phyloP scores from a whole-genome alignment of 176 grass and related monocot genomes.

The Triticum aestivum region IWGSC_CS_RefSeq_v2.1 NC_057813.1:91205929-91206428 shows the following conservation, averaged over 20 bases:
- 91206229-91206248: not conserved
- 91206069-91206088: not conserved
- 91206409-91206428: not conserved
- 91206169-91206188: not conserved
- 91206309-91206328: constrained; percentile 96
- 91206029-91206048: not conserved
- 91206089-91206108: not conserved
- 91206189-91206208: constrained; percentile 10
- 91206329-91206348: constrained; percentile 73
- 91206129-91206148: not conserved
- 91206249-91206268: not conserved
- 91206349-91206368: constrained; percentile 73
- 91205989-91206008: too few relatives aligned
- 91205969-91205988: not conserved
- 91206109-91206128: not conserved
- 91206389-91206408: constrained; percentile 50
- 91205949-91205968: constrained; percentile 2
- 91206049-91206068: not conserved
- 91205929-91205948: constrained; percentile 4
- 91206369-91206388: constrained; percentile 65
- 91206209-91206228: not conserved
- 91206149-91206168: not conserved
- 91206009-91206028: too few relatives aligned
- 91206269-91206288: not conserved
- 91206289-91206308: constrained; percentile 41